These are phyloP conservation scores for Cercospora citrullina DNA, from an alignment of 2,329 filamentous ascomycete genomes.

Conservation along the genomic window DNA sequence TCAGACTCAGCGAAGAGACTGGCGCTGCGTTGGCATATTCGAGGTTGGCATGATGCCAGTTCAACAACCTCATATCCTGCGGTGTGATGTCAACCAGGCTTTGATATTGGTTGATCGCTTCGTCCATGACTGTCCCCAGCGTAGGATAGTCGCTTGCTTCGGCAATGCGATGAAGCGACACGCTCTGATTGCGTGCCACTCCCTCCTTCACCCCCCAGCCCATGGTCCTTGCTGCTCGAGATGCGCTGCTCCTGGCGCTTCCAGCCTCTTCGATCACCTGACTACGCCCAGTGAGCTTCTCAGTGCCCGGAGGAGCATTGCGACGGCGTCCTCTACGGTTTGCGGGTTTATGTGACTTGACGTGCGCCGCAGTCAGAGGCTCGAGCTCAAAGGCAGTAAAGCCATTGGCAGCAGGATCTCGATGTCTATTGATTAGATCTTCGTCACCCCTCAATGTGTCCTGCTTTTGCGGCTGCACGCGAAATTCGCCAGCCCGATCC, in stretches of 20 bases:
- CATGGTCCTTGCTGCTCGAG: conserved; percentile 73
- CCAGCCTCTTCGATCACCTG: conserved; percentile 71
- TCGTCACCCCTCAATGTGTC: conserved; percentile 80
- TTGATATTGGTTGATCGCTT: conserved; percentile 86
- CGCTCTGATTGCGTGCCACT: conserved; percentile 54
- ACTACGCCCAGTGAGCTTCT: conserved; percentile 68
- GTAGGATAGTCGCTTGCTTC: conserved; percentile 65
- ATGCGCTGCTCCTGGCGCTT: conserved; percentile 69
- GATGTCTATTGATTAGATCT: conserved; percentile 76
- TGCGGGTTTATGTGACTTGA: conserved; percentile 35
- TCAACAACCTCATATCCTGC: conserved; percentile 85
- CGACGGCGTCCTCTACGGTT: conserved; percentile 38
- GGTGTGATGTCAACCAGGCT: conserved; percentile 77
- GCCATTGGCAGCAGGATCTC: conserved; percentile 61
- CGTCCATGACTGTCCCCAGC: conserved; percentile 86
- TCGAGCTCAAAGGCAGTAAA: conserved; percentile 36
- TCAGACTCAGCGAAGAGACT: conserved; percentile 80
- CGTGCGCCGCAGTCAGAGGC: conserved; percentile 34
- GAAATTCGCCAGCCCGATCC: conserved; percentile 86
- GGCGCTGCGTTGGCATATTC: conserved; percentile 96
- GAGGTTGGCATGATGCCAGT: conserved; percentile 97
- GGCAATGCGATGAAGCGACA: conserved; percentile 68
- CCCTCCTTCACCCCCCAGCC: conserved; percentile 76
- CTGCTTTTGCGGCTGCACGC: conserved; percentile 70
- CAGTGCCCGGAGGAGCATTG: conserved; percentile 53